These are phyloP conservation scores for Aspergillus ibericus DNA, from an alignment of 2,329 filamentous ascomycete genomes.

Conservation along the genomic window DNA sequence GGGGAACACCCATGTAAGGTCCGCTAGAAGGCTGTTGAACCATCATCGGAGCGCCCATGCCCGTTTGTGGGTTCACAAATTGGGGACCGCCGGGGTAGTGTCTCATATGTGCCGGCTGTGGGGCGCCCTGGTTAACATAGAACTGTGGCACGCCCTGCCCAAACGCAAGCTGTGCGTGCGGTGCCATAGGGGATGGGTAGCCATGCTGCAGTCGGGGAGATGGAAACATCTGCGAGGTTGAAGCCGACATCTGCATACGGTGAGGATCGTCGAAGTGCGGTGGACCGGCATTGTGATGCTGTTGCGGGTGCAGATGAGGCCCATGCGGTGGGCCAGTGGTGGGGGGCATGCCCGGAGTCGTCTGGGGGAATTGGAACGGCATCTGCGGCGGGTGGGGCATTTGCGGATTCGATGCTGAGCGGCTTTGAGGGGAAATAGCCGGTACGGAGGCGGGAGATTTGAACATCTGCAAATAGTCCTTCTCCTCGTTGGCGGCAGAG, in stretches of 20 bases:
- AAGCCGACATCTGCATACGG: constrained; percentile 81
- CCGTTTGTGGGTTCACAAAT: constrained; percentile 69
- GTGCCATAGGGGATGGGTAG: constrained; percentile 68
- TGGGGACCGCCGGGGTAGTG: constrained; percentile 71
- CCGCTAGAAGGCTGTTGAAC: constrained; percentile 69
- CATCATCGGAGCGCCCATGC: constrained; percentile 81
- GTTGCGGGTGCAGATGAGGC: constrained; percentile 72
- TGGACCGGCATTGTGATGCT: constrained; percentile 67
- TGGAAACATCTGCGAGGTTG: constrained; percentile 78
- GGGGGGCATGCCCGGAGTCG: constrained; percentile 65
- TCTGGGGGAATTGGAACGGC: constrained; percentile 77
- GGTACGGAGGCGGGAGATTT: constrained; percentile 63
- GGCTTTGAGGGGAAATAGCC: constrained; percentile 69
- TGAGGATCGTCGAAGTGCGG: constrained; percentile 79
- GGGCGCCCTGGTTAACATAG: constrained; percentile 67
- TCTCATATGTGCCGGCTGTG: constrained; percentile 70
- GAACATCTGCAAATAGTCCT: constrained; percentile 78
- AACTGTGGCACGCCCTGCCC: constrained; percentile 70
- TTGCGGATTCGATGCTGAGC: constrained; percentile 62
- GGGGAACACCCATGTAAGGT: constrained; percentile 70
- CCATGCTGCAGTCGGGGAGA: constrained; percentile 76
- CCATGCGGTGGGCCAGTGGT: constrained; percentile 73
- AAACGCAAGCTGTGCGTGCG: constrained; percentile 69
- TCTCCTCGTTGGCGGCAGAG: constrained; percentile 68
- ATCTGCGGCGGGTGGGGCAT: constrained; percentile 81